Evolutionary conservation across 257 asterid species (phyloP).

Genomic region (Fraxinus excelsior): DNA sequence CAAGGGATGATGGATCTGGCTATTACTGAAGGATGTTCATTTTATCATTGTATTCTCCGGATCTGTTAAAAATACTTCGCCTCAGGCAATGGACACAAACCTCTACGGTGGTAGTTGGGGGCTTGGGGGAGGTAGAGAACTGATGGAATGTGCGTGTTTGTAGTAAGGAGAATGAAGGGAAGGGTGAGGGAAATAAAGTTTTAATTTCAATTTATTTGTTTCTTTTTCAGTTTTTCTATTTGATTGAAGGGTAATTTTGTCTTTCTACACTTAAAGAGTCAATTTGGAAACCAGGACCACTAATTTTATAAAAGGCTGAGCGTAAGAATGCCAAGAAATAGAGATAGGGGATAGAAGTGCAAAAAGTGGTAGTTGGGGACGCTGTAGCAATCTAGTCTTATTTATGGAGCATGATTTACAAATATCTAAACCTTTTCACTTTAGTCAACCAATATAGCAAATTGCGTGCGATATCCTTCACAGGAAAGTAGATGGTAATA

Average conservation of each 20-base stretch:
- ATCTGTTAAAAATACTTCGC: background rate
- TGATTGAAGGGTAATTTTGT: background rate
- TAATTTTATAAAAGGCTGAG: background rate
- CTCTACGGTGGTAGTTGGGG: background rate
- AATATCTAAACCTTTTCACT: background rate
- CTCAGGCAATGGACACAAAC: background rate
- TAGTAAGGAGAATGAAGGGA: background rate
- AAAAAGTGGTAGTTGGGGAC: background rate
- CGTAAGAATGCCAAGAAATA: background rate
- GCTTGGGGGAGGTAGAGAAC: background rate
- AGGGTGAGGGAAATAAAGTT: background rate
- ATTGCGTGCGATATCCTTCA: background rate
- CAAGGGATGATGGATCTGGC: background rate
- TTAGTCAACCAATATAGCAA: background rate
- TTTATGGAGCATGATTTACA: background rate
- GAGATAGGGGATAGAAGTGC: background rate
- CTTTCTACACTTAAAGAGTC: background rate
- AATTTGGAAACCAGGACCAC: background rate
- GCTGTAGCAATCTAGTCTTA: background rate
- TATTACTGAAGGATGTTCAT: background rate
- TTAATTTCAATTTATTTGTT: background rate
- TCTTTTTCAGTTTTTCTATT: background rate
- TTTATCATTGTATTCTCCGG: background rate
- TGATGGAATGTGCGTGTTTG: background rate
- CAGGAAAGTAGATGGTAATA: background rate